These are phyloP conservation scores for Suillus lakei DNA, from an alignment of 768 basidiomycete species.

Conservation along the genomic window DNA sequence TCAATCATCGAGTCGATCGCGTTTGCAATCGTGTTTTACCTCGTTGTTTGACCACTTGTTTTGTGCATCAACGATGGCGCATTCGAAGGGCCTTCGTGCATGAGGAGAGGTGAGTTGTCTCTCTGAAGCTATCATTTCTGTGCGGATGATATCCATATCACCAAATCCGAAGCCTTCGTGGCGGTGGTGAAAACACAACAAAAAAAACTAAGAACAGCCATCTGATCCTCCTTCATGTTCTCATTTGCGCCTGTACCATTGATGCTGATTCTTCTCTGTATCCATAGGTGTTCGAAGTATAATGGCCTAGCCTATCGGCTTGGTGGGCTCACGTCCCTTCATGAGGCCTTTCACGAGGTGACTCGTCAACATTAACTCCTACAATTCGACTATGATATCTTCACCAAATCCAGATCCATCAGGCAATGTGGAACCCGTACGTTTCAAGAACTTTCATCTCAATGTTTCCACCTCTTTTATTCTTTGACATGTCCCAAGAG, in stretches of 20 bases:
- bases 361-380: background rate
- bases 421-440: background rate
- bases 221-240: constrained; percentile 25
- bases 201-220: constrained; percentile 40
- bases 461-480: background rate
- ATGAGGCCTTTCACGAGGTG: too few relatives aligned
- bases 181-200: constrained; percentile 35
- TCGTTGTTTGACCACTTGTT: background rate
- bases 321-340: background rate
- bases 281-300: background rate
- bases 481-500: background rate
- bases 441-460: background rate
- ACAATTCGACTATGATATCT: background rate
- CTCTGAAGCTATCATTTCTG: background rate
- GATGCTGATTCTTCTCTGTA: background rate
- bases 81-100: background rate
- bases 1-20: background rate
- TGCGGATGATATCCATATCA: constrained; percentile 13
- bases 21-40: background rate
- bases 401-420: background rate
- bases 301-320: background rate
- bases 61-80: background rate
- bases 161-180: constrained; percentile 30
- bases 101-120: background rate
- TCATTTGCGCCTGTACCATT: background rate